A percentile compares a stretch with the other conserved stretches of the same genome.
Conservation (phyloP, 1,139 yeast genomes). For the Candida labiduridarum region DNA sequence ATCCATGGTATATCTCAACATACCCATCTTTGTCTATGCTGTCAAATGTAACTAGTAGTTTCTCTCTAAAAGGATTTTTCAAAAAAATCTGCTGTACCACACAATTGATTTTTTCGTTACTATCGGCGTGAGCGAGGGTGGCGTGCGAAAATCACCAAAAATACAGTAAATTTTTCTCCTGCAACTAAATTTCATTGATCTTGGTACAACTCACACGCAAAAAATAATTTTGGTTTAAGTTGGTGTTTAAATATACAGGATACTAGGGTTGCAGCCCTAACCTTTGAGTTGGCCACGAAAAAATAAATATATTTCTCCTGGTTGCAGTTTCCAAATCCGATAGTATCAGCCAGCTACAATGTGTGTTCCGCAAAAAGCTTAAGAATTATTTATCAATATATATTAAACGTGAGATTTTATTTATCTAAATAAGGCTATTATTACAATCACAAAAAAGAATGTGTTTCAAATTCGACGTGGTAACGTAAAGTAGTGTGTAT, state of each 20-base stretch:
- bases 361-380: neutral
- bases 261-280: constrained; percentile 7
- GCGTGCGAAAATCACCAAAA: constrained; percentile 3
- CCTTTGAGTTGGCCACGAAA: neutral
- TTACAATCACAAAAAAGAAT: neutral
- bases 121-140: neutral
- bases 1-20: constrained; percentile 3
- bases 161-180: neutral
- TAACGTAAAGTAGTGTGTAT: neutral
- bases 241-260: constrained; percentile 2
- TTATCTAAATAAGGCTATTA: neutral
- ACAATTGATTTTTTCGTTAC: constrained; percentile 3
- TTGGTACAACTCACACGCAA: neutral
- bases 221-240: neutral
- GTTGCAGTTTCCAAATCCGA: constrained; percentile 1
- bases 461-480: neutral
- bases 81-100: constrained; percentile 1
- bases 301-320: neutral
- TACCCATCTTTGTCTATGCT: constrained; percentile 12
- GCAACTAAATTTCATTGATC: neutral
- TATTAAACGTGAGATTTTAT: neutral
- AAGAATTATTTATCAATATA: neutral
- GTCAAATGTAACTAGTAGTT: constrained; percentile 7
- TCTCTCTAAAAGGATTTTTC: constrained; percentile 2
- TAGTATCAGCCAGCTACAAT: neutral